A percentile compares a stretch with the other conserved stretches of the same genome.
phyloP scores from a whole-genome alignment of 2,329 filamentous ascomycete genomes.

The Lomentospora prolificans region DNA sequence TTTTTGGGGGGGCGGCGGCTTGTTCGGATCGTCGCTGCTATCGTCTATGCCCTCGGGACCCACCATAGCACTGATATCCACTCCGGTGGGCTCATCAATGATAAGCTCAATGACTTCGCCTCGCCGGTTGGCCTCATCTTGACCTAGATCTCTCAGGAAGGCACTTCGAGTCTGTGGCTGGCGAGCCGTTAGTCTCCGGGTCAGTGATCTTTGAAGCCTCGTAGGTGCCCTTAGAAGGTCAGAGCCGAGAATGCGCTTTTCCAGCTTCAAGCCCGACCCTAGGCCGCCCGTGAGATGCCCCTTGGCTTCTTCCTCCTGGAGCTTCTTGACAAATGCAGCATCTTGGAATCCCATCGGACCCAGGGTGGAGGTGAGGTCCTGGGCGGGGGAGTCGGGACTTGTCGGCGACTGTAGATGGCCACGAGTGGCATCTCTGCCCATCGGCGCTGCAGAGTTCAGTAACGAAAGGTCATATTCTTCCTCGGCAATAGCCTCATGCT shows the following conservation, averaged over 20 bases:
- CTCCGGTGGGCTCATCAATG: conserved; percentile 31
- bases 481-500: conserved; percentile 22
- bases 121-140: conserved; percentile 49
- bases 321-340: conserved; percentile 30
- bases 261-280: conserved; percentile 41
- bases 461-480: conserved; percentile 35
- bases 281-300: conserved; percentile 49
- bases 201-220: conserved; percentile 24
- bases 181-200: conserved; percentile 31
- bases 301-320: conserved; percentile 43
- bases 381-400: conserved; percentile 14
- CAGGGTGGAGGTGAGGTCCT: conserved; percentile 36
- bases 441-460: conserved; percentile 28
- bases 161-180: conserved; percentile 19
- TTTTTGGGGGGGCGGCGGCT: conserved; percentile 26
- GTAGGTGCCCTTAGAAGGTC: conserved; percentile 35
- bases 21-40: conserved; percentile 22
- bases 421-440: conserved; percentile 24
- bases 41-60: conserved; percentile 24
- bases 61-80: conserved; percentile 43
- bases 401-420: conserved; percentile 22
- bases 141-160: conserved; percentile 40
- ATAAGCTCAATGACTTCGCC: conserved; percentile 52
- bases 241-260: conserved; percentile 35
- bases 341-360: conserved; percentile 36